Percentiles rank a stretch among this genome's conserved stretches.
Evolutionary conservation across 768 basidiomycete genomes (phyloP).

Genomic region (Russula foetens): DNA sequence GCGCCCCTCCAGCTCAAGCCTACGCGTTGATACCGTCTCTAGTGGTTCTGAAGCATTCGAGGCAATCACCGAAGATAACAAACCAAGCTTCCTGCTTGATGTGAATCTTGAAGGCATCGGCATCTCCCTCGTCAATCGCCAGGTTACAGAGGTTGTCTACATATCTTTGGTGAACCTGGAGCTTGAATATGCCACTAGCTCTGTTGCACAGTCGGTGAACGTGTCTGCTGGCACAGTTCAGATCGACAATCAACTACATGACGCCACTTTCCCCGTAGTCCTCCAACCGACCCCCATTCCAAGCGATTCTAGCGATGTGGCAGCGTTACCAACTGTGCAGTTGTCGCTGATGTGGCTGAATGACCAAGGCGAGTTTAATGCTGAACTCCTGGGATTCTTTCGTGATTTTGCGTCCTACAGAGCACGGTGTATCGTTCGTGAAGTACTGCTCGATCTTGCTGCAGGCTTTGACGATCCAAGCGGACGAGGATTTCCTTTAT

Average conservation of each 20-base stretch:
- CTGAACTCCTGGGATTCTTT: background rate
- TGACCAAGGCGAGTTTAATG: constrained; percentile 62
- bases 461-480: constrained; percentile 89
- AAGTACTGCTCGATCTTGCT: constrained; percentile 94
- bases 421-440: constrained; percentile 96
- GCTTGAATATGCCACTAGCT: constrained; percentile 77
- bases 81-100: constrained; percentile 54
- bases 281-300: constrained; percentile 88
- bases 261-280: constrained; percentile 90
- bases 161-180: constrained; percentile 69
- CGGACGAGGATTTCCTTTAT: constrained; percentile 96
- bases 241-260: constrained; percentile 96
- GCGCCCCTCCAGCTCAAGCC: constrained; percentile 39
- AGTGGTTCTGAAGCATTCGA: constrained; percentile 75
- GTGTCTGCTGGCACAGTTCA: constrained; percentile 82
- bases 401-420: constrained; percentile 33
- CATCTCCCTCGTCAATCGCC: constrained; percentile 82
- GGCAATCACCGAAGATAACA: constrained; percentile 67
- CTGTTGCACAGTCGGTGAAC: constrained; percentile 70
- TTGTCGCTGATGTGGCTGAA: constrained; percentile 84
- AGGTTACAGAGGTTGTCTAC: constrained; percentile 85
- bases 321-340: constrained; percentile 84
- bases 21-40: constrained; percentile 62
- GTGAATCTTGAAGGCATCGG: constrained; percentile 88
- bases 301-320: constrained; percentile 64